Base-by-base conservation (phyloP, 805 yeast species). In the Vanderwaltozyma yarrowii region DNA sequence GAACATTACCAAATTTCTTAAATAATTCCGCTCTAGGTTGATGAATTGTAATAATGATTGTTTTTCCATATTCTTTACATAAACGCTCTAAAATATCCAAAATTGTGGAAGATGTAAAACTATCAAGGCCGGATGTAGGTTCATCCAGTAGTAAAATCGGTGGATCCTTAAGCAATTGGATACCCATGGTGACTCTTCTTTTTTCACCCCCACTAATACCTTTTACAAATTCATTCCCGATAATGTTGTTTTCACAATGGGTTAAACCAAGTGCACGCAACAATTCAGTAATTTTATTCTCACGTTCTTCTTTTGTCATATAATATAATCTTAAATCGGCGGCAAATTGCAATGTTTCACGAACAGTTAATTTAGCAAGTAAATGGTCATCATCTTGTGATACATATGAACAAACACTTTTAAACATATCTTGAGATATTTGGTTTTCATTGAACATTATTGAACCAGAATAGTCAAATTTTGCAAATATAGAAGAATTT, bases 141-240 rank as follows among this genome's bases (percentile, higher is more conserved):
- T 86, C 95, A 58, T 86, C 95, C 18, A 86, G 58, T 35, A 86
- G 68, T 26, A 86, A 55, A 28, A 86, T 67, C 40, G 76, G 76
- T 0, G 94, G 89, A 40, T 76, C 76, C 41, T 78, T 76, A 30
- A 86, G 61, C 26, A 86, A 62, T 53, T 85, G 94, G 32, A 83
- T 71, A 2, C 88, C 89, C 56, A 86, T 83, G 0, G 89, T 78
- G 0, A 86, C 80, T 46, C 95, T 67, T 49, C 95, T 67, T 57
- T 86, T 85, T 51, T 87, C 96, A 46, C 95, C 95, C 14, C 95
- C 95, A 14, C 92, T 81, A 12, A 89, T 73, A 25, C 86, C 86
- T 50, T 78, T 78, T 1, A 65, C 60, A 28, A 70, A 55, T 32
- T 75, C 80, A 45, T 70, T 66, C 3, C 85, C 86, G 35, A 79